phyloP scores from a whole-genome alignment of 352 stramenopile genomes.

The Pythium diclinum region DNA sequence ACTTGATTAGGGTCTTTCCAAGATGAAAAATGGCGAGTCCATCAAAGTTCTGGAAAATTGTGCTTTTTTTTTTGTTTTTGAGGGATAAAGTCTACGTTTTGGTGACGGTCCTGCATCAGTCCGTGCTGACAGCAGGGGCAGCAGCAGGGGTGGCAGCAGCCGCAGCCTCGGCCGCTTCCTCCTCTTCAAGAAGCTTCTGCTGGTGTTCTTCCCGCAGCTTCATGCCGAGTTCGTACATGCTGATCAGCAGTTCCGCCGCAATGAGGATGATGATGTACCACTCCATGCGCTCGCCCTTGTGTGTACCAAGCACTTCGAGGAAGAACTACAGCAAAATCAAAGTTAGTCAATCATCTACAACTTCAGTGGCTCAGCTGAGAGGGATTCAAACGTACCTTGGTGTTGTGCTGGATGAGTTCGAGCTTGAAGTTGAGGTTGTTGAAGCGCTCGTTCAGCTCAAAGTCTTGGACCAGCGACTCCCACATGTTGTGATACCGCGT shows the following conservation, averaged over 20 bases:
- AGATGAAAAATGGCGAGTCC: constrained; percentile 9
- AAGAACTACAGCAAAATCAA: constrained; percentile 84
- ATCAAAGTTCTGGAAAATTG: not conserved
- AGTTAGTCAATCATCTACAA: constrained; percentile 2
- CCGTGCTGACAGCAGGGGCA: not conserved
- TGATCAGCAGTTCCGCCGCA: constrained; percentile 92
- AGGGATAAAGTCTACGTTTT: not conserved
- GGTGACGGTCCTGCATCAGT: not conserved
- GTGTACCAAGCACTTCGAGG: constrained; percentile 94
- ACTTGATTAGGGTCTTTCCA: not conserved
- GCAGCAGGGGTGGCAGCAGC: constrained; percentile 1
- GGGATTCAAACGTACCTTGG: constrained; percentile 67
- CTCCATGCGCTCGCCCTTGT: constrained; percentile 94
- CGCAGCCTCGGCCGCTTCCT: not conserved
- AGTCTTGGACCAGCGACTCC: constrained; percentile 87
- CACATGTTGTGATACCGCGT: constrained; percentile 93
- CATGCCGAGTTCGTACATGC: constrained; percentile 74
- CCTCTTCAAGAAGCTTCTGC: constrained; percentile 17
- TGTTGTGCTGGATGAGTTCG: constrained; percentile 97
- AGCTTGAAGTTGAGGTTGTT: constrained; percentile 98
- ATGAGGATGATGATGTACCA: constrained; percentile 99
- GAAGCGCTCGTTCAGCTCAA: constrained; percentile 93
- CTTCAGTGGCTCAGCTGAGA: no score
- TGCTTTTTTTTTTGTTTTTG: not conserved
- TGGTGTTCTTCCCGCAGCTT: constrained; percentile 51